Base-by-base conservation (phyloP, 2,329 filamentous ascomycete genomes). In the Claviceps fusiformis region DNA sequence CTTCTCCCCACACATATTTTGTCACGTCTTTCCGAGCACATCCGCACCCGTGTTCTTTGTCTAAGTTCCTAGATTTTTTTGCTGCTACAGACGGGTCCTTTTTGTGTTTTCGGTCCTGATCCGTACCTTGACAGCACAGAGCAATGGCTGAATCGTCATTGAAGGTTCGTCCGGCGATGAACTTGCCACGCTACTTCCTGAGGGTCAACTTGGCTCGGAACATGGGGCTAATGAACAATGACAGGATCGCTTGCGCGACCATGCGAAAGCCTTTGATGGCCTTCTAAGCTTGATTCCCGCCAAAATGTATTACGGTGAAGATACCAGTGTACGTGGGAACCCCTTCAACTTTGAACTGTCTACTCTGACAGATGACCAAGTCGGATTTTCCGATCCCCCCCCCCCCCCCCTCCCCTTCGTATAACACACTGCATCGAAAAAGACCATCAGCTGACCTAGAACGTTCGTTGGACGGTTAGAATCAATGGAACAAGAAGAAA, bases 401-500 rank as follows among this genome's bases (percentile, higher is more conserved):
- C 10, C 3, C 5, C n/a, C n/a, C n/a, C n/a, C n/a, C n/a, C n/a
- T n/a, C n/a, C n/a, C n/a, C n/a, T n/a, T 9, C 39, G 3, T 19
- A 15, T 44, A 29, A 33, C 19, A 17, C 31, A 1, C 37, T 37
- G 6, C 43, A 35, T 50, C 15, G 33, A 11, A 39, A 39, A 41
- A 17, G 27, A 35, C 8, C 44, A 33, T 35, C 11, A 27, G n/a
- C 54, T 55, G 37, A 55, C 47, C 33, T 39, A 49, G 17, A 6
- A 19, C 24, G 24, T 24, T 49, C 39, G 49, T 54, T 13, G 52
- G 49, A 54, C 17, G 52, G 61, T 59, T 65, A 95, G 89, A 87
- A 93, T 64, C 89, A 96, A 84, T 95, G 90, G 89, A 68, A 83
- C 69, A 86, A 86, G 67, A 95, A 93, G 73, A 97, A 97, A 75